These are phyloP conservation scores for Suillus weaverae DNA, from an alignment of 768 basidiomycete species.

Conservation along the genomic window DNA sequence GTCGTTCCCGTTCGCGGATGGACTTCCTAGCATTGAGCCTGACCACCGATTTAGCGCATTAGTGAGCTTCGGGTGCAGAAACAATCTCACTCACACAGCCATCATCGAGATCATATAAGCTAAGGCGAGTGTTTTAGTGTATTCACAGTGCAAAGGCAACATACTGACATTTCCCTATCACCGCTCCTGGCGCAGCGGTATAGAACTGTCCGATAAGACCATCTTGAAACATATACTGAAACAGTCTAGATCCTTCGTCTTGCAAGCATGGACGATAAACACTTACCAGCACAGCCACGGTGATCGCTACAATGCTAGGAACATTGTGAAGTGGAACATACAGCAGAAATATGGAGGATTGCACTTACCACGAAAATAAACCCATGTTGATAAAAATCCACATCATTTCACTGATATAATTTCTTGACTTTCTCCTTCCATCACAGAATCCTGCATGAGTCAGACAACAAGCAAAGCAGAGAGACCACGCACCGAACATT, in stretches of 20 bases:
- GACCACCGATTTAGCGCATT: not conserved
- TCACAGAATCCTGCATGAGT: slow-evolving; percentile 6
- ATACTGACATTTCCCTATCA: slow-evolving; percentile 20
- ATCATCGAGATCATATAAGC: slow-evolving; percentile 27
- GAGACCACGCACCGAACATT: slow-evolving; percentile 11
- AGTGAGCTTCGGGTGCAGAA: not conserved
- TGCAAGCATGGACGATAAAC: not conserved
- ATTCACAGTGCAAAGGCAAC: not conserved
- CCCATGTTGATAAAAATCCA: slow-evolving; percentile 21
- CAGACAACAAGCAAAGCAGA: not conserved
- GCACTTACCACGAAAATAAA: slow-evolving; percentile 18
- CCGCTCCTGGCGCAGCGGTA: slow-evolving; percentile 9
- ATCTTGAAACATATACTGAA: slow-evolving; percentile 20
- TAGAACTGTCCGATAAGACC: slow-evolving; percentile 5
- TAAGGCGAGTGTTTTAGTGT: not conserved
- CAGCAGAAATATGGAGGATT: not conserved
- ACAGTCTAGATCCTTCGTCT: not conserved
- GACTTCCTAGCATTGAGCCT: slow-evolving; percentile 12
- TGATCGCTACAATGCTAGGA: slow-evolving; percentile 9
- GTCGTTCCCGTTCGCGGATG: slow-evolving; percentile 17
- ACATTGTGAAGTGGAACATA: not conserved
- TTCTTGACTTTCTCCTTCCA: not conserved
- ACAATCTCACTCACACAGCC: slow-evolving; percentile 17
- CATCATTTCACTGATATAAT: slow-evolving; percentile 18
- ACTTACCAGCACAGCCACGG: slow-evolving; percentile 17